phyloP scores from a whole-genome alignment of 345 rosid species.

The Carallia brachiata region DNA sequence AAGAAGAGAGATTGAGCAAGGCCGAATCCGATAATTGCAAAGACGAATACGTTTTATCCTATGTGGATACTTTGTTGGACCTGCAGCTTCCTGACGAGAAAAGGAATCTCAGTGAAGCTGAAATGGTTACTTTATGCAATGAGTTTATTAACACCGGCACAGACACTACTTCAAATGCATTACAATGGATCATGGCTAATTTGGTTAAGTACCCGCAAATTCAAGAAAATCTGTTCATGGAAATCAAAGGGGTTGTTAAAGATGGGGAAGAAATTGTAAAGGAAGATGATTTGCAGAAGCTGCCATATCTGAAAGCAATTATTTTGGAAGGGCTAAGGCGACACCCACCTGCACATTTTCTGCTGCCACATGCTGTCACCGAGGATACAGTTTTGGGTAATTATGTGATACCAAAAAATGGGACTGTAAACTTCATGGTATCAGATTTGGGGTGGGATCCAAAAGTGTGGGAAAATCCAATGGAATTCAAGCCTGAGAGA shows the following conservation, averaged over 20 bases:
- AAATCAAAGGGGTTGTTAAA: constrained; percentile 5
- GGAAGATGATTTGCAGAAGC: constrained; percentile 9
- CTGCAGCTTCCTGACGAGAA: constrained; percentile 21
- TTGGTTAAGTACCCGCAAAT: constrained; percentile 15
- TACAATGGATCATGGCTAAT: constrained; percentile 24
- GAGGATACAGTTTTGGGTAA: constrained; percentile 5
- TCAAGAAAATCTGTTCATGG: constrained; percentile 14
- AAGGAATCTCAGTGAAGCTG: constrained; percentile 11
- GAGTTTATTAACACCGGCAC: constrained; percentile 18
- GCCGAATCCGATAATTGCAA: not conserved
- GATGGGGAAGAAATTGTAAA: constrained; percentile 5
- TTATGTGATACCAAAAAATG: constrained; percentile 1
- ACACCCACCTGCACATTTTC: constrained; percentile 13
- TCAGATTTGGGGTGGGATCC: constrained; percentile 18
- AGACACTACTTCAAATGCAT: constrained; percentile 10
- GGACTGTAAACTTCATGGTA: constrained; percentile 12
- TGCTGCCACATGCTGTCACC: constrained; percentile 13
- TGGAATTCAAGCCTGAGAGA: constrained; percentile 19
- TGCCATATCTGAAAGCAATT: constrained; percentile 18
- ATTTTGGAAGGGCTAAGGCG: constrained; percentile 20
- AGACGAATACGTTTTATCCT: not conserved
- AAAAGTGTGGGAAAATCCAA: constrained; percentile 23
- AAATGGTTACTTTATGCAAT: constrained; percentile 2
- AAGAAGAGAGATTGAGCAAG: not conserved
- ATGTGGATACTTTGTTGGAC: constrained; percentile 19